These are phyloP conservation scores for Suillus alpinus DNA, from an alignment of 768 basidiomycete species.

Conservation along the genomic window DNA sequence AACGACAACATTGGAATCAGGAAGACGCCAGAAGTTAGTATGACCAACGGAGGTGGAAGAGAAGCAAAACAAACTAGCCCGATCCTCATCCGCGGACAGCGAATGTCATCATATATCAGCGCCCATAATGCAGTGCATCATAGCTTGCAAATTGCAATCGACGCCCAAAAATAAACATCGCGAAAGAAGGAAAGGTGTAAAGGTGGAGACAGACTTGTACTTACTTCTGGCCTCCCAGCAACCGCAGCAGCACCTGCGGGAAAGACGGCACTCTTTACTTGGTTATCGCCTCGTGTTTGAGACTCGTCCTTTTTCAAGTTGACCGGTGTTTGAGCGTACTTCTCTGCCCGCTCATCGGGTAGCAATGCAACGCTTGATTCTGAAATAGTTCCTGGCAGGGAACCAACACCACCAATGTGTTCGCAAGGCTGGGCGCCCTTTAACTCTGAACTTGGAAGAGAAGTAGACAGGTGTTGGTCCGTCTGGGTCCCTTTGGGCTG, in stretches of 20 bases:
- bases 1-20: too few species aligned
- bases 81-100: background rate
- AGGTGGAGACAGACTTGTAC: background rate
- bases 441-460: slow-evolving; percentile 36
- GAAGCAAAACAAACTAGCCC: background rate
- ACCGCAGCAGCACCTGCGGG: slow-evolving; percentile 2
- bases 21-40: background rate
- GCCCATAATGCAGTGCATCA: background rate
- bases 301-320: background rate
- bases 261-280: slow-evolving; percentile 10
- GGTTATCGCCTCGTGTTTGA: slow-evolving; percentile 7
- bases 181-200: too few species aligned
- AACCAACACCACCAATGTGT: slow-evolving; percentile 41
- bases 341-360: slow-evolving; percentile 41
- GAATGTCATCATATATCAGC: background rate
- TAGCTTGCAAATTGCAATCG: background rate
- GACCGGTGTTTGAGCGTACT: slow-evolving; percentile 6
- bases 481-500: background rate
- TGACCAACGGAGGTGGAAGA: background rate
- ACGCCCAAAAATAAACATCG: background rate
- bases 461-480: slow-evolving; percentile 7
- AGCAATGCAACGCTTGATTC: slow-evolving; percentile 48
- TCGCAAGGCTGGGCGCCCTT: slow-evolving; percentile 32
- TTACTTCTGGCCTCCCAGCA: slow-evolving; percentile 3
- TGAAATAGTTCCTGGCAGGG: slow-evolving; percentile 43